A percentile compares a stretch with the other conserved stretches of the same genome.
phyloP scores from a whole-genome alignment of 164 flowering plant genomes.

The Echeveria elegans region DNA sequence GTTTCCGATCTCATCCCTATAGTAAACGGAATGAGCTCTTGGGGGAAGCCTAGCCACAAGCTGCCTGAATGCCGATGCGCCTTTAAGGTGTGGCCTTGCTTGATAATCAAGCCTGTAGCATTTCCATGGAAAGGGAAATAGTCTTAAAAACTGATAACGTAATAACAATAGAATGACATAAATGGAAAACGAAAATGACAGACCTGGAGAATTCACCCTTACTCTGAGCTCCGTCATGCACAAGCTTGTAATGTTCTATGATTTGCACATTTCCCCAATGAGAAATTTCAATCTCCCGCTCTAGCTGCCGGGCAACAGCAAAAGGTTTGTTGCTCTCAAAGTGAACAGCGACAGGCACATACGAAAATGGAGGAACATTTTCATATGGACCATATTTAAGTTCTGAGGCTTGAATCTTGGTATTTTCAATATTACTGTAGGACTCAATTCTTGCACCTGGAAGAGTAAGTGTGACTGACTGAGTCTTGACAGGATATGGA shows the following conservation, averaged over 20 bases:
- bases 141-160: slow-evolving; percentile 2
- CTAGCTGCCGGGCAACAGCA: slow-evolving; percentile 69
- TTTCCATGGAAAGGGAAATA: slow-evolving; percentile 3
- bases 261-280: slow-evolving; percentile 96
- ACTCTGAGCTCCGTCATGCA: slow-evolving; percentile 75
- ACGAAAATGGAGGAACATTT: slow-evolving; percentile 58
- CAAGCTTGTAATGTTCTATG: slow-evolving; percentile 71
- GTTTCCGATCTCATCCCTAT: slow-evolving; percentile 93
- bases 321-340: slow-evolving; percentile 68
- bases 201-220: slow-evolving; percentile 95
- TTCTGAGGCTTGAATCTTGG: slow-evolving; percentile 64
- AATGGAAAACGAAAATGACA: slow-evolving; percentile 7
- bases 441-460: slow-evolving; percentile 78
- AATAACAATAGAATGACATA: not conserved
- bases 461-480: slow-evolving; percentile 58
- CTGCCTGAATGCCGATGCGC: slow-evolving; percentile 65
- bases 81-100: slow-evolving; percentile 56
- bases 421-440: slow-evolving; percentile 61
- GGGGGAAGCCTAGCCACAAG: slow-evolving; percentile 80
- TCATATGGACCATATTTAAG: slow-evolving; percentile 87
- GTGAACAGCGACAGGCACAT: slow-evolving; percentile 56
- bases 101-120: slow-evolving; percentile 75
- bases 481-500: slow-evolving; percentile 63
- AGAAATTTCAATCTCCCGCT: slow-evolving; percentile 83
- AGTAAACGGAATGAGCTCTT: slow-evolving; percentile 88